Conservation (phyloP, 2,329 filamentous ascomycete species). For the Stachybotrys chartarum region DNA sequence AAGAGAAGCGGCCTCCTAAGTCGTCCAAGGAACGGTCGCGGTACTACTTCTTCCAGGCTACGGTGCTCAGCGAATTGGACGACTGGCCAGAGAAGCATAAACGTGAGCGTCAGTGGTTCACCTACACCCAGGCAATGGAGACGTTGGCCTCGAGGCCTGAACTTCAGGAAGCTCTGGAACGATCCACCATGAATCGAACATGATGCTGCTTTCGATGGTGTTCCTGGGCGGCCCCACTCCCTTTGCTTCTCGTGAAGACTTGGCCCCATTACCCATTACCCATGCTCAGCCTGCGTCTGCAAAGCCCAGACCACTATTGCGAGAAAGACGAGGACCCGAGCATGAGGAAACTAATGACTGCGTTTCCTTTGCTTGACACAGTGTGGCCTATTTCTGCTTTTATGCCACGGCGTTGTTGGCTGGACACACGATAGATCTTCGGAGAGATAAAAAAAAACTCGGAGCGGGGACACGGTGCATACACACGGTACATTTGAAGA, state of each 20-base stretch:
- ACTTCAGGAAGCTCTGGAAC: slow-evolving; percentile 77
- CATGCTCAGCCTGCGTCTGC: neutral
- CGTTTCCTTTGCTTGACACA: neutral
- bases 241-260: neutral
- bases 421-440: slow-evolving; percentile 22
- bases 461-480: neutral
- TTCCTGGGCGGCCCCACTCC: neutral
- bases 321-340: neutral
- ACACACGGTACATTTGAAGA: neutral
- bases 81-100: slow-evolving; percentile 95
- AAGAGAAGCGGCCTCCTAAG: slow-evolving; percentile 77
- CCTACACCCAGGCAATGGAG: slow-evolving; percentile 72
- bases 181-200: slow-evolving; percentile 59
- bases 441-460: slow-evolving; percentile 4
- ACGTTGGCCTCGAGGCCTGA: slow-evolving; percentile 74
- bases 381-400: slow-evolving; percentile 10
- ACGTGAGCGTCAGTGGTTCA: slow-evolving; percentile 84
- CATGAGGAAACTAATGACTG: neutral
- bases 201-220: slow-evolving; percentile 5
- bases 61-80: slow-evolving; percentile 75
- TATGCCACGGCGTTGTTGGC: slow-evolving; percentile 22
- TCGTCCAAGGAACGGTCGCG: slow-evolving; percentile 53
- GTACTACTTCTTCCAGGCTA: slow-evolving; percentile 81
- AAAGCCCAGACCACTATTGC: neutral
- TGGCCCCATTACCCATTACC: neutral